phyloP scores from a whole-genome alignment of 805 yeast genomes.

The Yamadazyma akitaensis region DNA sequence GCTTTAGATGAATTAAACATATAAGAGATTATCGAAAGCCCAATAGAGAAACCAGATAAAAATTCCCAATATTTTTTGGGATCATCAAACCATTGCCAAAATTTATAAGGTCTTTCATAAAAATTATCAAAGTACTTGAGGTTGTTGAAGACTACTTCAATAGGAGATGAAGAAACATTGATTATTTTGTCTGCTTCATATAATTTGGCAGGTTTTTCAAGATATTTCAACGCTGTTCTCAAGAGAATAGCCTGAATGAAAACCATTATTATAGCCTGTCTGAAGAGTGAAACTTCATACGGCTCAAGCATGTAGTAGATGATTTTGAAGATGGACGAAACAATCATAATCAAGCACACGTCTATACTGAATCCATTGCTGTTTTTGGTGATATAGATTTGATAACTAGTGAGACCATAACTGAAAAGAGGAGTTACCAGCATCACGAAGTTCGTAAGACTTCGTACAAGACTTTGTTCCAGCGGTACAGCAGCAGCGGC shows the following conservation, averaged over 20 bases:
- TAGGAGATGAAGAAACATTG: slow-evolving; percentile 16
- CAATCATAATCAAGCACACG: slow-evolving; percentile 86
- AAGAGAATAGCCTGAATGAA: slow-evolving; percentile 67
- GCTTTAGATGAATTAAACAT: slow-evolving; percentile 30
- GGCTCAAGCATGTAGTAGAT: slow-evolving; percentile 77
- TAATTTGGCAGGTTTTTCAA: slow-evolving; percentile 37
- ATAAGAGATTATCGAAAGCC: slow-evolving; percentile 40
- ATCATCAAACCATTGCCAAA: slow-evolving; percentile 85
- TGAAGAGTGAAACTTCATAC: slow-evolving; percentile 70
- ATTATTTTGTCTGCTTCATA: slow-evolving; percentile 27
- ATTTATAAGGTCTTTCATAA: slow-evolving; percentile 51
- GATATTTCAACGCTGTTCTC: slow-evolving; percentile 56
- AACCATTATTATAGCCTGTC: slow-evolving; percentile 86
- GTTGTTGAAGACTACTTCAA: slow-evolving; percentile 17
- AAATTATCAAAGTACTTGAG: slow-evolving; percentile 68
- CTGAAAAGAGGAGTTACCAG: slow-evolving; percentile 83
- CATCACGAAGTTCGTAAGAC: slow-evolving; percentile 60
- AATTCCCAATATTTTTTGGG: slow-evolving; percentile 57
- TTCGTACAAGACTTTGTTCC: background rate
- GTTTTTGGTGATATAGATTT: slow-evolving; percentile 60
- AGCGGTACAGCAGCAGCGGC: background rate
- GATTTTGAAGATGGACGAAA: slow-evolving; percentile 70
- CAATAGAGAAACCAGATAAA: slow-evolving; percentile 42
- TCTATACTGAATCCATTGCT: slow-evolving; percentile 86
- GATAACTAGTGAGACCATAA: slow-evolving; percentile 76